phyloP scores from a whole-genome alignment of 2,329 filamentous ascomycete genomes.

The Colletotrichum noveboracense region DNA sequence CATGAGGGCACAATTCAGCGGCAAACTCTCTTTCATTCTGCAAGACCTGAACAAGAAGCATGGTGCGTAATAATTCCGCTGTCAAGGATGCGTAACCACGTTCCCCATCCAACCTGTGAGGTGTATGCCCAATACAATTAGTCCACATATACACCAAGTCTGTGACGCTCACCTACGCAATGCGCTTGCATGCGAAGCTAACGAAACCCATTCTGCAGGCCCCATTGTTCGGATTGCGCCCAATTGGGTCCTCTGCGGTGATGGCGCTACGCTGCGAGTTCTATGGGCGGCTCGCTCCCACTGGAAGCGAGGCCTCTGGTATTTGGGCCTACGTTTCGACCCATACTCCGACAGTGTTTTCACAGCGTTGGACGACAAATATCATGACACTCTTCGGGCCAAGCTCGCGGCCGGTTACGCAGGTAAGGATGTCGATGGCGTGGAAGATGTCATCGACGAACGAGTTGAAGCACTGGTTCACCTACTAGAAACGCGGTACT shows the following conservation, averaged over 20 bases:
- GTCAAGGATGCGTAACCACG: not conserved
- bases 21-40: constrained; percentile 28
- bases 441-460: constrained; percentile 44
- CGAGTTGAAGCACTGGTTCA: constrained; percentile 48
- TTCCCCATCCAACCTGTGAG: not conserved
- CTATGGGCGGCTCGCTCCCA: constrained; percentile 33
- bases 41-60: constrained; percentile 25
- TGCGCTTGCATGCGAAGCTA: not conserved
- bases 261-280: constrained; percentile 31
- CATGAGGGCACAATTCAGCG: constrained; percentile 24
- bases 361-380: constrained; percentile 51
- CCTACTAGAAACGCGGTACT: constrained; percentile 48
- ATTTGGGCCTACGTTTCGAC: constrained; percentile 55
- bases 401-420: constrained; percentile 30
- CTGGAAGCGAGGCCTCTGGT: constrained; percentile 40
- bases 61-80: constrained; percentile 17
- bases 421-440: constrained; percentile 34
- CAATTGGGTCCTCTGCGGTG: constrained; percentile 33
- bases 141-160: not conserved
- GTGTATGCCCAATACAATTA: not conserved
- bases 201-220: constrained; percentile 17
- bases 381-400: constrained; percentile 44
- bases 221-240: constrained; percentile 31
- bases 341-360: constrained; percentile 55
- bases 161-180: not conserved